Evolutionary conservation across 306 rosid genomes (phyloP).

Genomic region (Quillaja saponaria): DNA sequence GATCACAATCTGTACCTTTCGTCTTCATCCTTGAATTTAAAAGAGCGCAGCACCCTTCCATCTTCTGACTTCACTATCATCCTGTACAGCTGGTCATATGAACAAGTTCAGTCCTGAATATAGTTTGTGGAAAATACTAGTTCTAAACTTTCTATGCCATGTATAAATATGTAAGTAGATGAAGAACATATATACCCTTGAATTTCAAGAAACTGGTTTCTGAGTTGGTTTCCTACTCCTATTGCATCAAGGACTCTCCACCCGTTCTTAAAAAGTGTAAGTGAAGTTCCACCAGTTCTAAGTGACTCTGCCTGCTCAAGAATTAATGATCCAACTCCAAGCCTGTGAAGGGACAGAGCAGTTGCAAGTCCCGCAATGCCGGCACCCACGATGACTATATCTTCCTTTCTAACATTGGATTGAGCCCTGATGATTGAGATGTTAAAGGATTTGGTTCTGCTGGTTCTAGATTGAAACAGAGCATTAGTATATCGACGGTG

Average conservation of each 20-base stretch:
- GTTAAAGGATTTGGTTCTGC: constrained; percentile 23
- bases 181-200: constrained; percentile 57
- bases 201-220: constrained; percentile 69
- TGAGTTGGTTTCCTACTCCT: constrained; percentile 76
- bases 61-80: constrained; percentile 71
- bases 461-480: constrained; percentile 19
- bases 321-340: constrained; percentile 66
- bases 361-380: constrained; percentile 63
- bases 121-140: background rate
- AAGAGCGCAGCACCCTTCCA: constrained; percentile 75
- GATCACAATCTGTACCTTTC: constrained; percentile 43
- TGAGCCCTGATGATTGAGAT: constrained; percentile 31
- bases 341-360: constrained; percentile 63
- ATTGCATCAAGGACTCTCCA: constrained; percentile 89
- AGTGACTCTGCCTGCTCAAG: constrained; percentile 66
- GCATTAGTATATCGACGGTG: too few relatives aligned
- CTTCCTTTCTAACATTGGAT: constrained; percentile 35
- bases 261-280: constrained; percentile 86
- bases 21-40: constrained; percentile 83
- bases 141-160: background rate
- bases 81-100: constrained; percentile 80
- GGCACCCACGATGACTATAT: constrained; percentile 55
- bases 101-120: constrained; percentile 41
- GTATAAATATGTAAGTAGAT: background rate
- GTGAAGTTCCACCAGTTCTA: constrained; percentile 77